Percentiles rank a stretch among this genome's conserved stretches.
Conservation (phyloP, 345 rosid genomes). For the Alliaria petiolata region DNA sequence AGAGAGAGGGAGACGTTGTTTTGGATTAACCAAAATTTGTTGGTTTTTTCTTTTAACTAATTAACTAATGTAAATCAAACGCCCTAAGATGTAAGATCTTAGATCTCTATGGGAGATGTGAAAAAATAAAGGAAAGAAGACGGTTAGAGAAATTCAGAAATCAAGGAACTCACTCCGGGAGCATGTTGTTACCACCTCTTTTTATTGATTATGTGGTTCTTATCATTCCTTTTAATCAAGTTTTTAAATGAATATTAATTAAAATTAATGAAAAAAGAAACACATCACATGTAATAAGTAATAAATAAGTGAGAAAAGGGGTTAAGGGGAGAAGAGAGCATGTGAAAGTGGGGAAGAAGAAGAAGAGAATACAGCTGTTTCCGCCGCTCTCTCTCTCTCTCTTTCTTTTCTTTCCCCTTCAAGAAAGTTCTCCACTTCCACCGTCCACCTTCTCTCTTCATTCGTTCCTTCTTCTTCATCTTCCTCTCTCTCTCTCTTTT, state of each 20-base stretch:
- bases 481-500: not conserved
- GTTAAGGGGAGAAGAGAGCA: conserved; percentile 2
- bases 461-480: conserved; percentile 9
- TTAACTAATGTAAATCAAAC: not conserved
- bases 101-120: too few species aligned
- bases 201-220: not conserved
- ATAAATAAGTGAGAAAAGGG: conserved; percentile 23
- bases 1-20: not conserved
- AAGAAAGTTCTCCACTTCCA: conserved; percentile 32
- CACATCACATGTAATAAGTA: conserved; percentile 29
- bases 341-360: conserved; percentile 29
- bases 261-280: not conserved
- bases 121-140: conserved; percentile 25
- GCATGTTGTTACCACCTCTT: conserved; percentile 55
- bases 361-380: conserved; percentile 26
- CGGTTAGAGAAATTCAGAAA: conserved; percentile 45
- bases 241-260: not conserved
- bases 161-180: conserved; percentile 44
- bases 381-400: conserved; percentile 32
- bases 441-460: conserved; percentile 23
- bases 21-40: not conserved
- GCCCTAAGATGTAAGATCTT: conserved; percentile 13
- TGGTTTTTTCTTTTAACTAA: too few species aligned
- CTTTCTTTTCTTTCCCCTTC: conserved; percentile 23
- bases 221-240: not conserved